phyloP scores from a whole-genome alignment of 495 filamentous ascomycete species.

The Chlorociboria aeruginascens region DNA sequence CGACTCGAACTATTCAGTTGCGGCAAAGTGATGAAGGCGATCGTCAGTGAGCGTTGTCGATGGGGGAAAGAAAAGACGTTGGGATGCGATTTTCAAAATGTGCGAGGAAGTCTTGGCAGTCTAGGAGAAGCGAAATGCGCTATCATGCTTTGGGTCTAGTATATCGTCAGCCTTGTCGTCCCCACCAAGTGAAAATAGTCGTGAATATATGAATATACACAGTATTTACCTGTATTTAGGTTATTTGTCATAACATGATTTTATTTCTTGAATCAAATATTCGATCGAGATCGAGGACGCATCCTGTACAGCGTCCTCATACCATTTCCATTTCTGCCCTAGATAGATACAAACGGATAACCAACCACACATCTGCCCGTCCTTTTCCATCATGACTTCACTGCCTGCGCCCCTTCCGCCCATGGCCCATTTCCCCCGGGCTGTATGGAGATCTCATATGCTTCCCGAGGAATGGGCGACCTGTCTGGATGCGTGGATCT shows the following conservation, averaged over 20 bases:
- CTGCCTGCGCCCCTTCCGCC: slow-evolving; percentile 36
- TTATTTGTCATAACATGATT: too few species aligned
- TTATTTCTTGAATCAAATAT: too few species aligned
- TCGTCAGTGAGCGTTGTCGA: slow-evolving; percentile 4
- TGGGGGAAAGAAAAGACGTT: slow-evolving; percentile 2
- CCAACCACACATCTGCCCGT: not conserved
- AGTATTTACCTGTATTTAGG: too few species aligned
- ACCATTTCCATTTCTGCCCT: too few species aligned
- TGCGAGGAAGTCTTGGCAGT: slow-evolving; percentile 31
- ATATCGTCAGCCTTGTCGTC: not conserved
- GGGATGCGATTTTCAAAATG: slow-evolving; percentile 7
- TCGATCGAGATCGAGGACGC: too few species aligned
- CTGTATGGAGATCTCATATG: slow-evolving; percentile 52
- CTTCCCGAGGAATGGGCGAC: slow-evolving; percentile 61
- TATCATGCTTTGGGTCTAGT: not conserved
- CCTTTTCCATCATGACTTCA: not conserved
- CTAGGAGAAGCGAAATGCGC: slow-evolving; percentile 1
- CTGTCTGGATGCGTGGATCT: slow-evolving; percentile 67
- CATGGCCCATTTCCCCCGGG: slow-evolving; percentile 63
- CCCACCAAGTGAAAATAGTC: not conserved
- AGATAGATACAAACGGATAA: too few species aligned
- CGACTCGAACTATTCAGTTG: slow-evolving; percentile 55
- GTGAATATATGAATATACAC: too few species aligned
- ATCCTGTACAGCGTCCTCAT: too few species aligned
- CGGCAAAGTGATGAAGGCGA: slow-evolving; percentile 74